phyloP scores from a whole-genome alignment of 139 green algal species.

The Chlamydomonas sp. region DNA sequence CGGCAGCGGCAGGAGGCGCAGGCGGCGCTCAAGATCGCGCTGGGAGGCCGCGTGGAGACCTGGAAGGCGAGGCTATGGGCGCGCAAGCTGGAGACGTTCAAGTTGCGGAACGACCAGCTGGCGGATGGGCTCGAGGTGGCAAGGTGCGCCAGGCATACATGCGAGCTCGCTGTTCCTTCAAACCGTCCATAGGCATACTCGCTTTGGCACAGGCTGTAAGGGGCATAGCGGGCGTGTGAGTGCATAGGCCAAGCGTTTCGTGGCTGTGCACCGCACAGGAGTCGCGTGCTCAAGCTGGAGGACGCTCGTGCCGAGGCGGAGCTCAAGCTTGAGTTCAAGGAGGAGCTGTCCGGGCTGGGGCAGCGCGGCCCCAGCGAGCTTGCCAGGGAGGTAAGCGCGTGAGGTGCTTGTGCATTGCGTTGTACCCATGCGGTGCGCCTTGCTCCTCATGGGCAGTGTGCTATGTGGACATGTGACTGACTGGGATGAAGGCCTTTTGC shows the following conservation, averaged over 20 bases:
- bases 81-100: slow-evolving; percentile 63
- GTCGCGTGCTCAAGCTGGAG: slow-evolving; percentile 40
- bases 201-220: no score
- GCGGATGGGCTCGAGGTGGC: slow-evolving; percentile 58
- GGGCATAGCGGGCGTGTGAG: neutral
- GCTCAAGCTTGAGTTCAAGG: slow-evolving; percentile 46
- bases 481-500: no score
- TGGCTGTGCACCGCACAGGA: neutral
- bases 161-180: neutral
- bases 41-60: slow-evolving; percentile 48
- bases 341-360: slow-evolving; percentile 6
- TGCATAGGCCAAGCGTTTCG: neutral
- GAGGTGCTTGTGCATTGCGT: neutral
- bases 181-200: no score
- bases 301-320: slow-evolving; percentile 48
- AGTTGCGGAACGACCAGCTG: slow-evolving; percentile 53
- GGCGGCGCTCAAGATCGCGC: slow-evolving; percentile 48
- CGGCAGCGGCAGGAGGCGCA: slow-evolving; percentile 60
- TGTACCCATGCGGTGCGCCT: no score
- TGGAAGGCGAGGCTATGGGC: slow-evolving; percentile 69
- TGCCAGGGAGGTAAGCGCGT: slow-evolving; percentile 34
- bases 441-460: no score
- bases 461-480: no score
- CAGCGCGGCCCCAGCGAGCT: slow-evolving; percentile 39
- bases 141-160: neutral